phyloP scores from a whole-genome alignment of 768 basidiomycete species.

The Boletus subcaerulescens region DNA sequence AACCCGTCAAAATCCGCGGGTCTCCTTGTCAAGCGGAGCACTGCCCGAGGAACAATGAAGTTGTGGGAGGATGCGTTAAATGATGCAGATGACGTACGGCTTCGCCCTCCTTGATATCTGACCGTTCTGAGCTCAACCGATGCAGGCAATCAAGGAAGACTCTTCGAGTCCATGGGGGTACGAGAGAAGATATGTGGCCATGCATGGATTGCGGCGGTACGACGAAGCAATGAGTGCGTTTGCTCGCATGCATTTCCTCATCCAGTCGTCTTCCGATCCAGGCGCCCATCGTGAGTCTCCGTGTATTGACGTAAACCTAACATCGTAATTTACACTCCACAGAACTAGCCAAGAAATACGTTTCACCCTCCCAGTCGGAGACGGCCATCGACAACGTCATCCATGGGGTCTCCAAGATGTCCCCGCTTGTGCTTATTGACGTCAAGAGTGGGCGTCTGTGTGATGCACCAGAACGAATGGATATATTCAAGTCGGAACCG shows the following conservation, averaged over 20 bases:
- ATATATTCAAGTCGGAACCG: neutral
- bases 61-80: conserved; percentile 11
- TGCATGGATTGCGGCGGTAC: neutral
- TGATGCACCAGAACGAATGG: neutral
- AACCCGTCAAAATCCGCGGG: too few species aligned
- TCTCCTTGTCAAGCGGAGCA: too few species aligned
- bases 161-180: neutral
- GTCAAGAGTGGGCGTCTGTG: neutral
- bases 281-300: neutral
- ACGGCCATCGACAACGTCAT: neutral
- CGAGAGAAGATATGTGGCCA: neutral
- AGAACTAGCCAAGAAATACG: neutral
- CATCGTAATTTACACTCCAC: neutral
- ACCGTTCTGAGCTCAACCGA: too few species aligned
- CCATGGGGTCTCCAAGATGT: neutral
- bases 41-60: too few species aligned
- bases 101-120: neutral
- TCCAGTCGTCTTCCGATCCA: neutral
- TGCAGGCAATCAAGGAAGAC: neutral
- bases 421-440: neutral
- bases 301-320: too few species aligned
- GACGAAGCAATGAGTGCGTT: neutral
- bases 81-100: conserved; percentile 12
- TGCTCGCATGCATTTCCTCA: neutral
- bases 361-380: neutral